A percentile compares a stretch with the other conserved stretches of the same genome.
phyloP scores from a whole-genome alignment of 306 rosid species.

The Hippophae gyantsensis region DNA sequence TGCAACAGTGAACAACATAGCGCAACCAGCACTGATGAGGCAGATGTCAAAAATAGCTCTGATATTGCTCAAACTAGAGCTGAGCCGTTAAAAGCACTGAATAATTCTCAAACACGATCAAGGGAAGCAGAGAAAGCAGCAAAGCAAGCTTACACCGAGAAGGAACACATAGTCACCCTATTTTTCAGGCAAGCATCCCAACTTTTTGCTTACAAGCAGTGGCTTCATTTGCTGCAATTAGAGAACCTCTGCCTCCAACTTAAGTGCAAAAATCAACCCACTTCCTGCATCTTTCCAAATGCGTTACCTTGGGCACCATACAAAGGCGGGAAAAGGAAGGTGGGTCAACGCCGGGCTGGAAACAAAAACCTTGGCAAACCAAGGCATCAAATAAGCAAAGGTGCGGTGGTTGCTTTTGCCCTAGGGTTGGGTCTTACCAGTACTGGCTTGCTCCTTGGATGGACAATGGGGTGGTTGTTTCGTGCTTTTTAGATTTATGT shows the following conservation, averaged over 20 bases:
- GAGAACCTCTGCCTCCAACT: conserved; percentile 75
- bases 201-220: conserved; percentile 79
- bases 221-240: conserved; percentile 69
- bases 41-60: conserved; percentile 4
- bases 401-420: conserved; percentile 39
- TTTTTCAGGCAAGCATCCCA: conserved; percentile 77
- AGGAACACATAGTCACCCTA: conserved; percentile 66
- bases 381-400: conserved; percentile 30
- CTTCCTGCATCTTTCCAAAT: conserved; percentile 31
- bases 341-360: conserved; percentile 23
- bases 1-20: conserved; percentile 27
- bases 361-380: conserved; percentile 28
- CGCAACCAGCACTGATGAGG: conserved; percentile 23
- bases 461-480: conserved; percentile 90
- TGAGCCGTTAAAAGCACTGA: conserved; percentile 69
- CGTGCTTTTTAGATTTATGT: conserved; percentile 27
- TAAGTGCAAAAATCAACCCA: conserved; percentile 45
- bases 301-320: conserved; percentile 36
- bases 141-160: conserved; percentile 61
- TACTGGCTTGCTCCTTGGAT: conserved; percentile 85
- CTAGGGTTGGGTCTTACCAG: conserved; percentile 70
- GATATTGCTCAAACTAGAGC: conserved; percentile 34
- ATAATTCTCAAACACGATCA: conserved; percentile 88
- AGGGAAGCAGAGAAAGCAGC: conserved; percentile 89
- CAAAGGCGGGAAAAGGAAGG: conserved; percentile 35